Evolutionary conservation across 2,329 filamentous ascomycete species (phyloP).

Genomic region (Cladophialophora yegresii): DNA sequence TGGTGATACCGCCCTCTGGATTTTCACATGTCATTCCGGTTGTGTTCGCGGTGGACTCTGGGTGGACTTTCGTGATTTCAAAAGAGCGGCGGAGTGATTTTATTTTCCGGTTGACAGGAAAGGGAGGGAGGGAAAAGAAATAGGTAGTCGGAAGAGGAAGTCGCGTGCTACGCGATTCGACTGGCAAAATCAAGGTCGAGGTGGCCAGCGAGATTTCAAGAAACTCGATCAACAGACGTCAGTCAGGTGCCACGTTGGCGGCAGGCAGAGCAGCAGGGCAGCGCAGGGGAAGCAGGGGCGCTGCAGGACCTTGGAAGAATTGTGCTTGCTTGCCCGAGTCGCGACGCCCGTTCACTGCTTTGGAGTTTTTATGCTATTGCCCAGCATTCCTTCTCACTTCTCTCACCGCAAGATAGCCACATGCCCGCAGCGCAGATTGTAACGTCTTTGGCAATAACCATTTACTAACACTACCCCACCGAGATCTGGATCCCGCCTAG

Average conservation of each 20-base stretch:
- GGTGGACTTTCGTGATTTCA: conserved; percentile 5
- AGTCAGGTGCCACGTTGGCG: background rate
- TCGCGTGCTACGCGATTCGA: conserved; percentile 12
- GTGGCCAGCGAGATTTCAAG: background rate
- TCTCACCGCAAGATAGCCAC: conserved; percentile 18
- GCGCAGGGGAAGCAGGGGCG: background rate
- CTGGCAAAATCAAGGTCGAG: background rate
- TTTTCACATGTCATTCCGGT: conserved; percentile 36
- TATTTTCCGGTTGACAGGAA: conserved; percentile 6
- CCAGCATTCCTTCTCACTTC: background rate
- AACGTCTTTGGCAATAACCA: background rate
- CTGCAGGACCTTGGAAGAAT: background rate
- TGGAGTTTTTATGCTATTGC: background rate
- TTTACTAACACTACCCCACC: conserved; percentile 14
- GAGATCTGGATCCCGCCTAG: conserved; percentile 13
- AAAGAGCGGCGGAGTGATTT: conserved; percentile 1
- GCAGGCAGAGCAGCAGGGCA: conserved; percentile 10
- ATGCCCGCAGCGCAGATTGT: conserved; percentile 2
- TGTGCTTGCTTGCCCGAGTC: background rate
- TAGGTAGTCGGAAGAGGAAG: conserved; percentile 3
- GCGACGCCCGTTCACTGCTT: background rate
- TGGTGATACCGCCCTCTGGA: conserved; percentile 24
- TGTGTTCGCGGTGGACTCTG: conserved; percentile 1
- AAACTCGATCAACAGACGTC: conserved; percentile 7
- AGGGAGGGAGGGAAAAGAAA: conserved; percentile 5